A percentile compares a stretch with the other conserved stretches of the same genome.
Conservation (phyloP, 2,329 filamentous ascomycete genomes). For the Lasiodiplodia hormozganensis region DNA sequence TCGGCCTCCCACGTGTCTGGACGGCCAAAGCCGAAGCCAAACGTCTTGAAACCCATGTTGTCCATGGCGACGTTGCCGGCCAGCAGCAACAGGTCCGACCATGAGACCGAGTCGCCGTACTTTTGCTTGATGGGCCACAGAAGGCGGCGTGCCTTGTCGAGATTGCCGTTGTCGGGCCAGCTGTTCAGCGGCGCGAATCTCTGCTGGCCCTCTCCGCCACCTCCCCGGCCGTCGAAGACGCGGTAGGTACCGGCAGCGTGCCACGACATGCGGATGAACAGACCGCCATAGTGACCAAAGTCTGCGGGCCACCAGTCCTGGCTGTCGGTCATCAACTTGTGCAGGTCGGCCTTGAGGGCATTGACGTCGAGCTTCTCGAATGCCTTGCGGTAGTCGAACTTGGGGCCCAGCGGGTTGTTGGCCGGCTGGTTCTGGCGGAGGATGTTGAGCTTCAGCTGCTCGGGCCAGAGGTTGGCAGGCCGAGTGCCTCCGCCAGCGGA, state of each 20-base stretch:
- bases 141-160: conserved; percentile 81
- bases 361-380: conserved; percentile 76
- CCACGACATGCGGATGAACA: conserved; percentile 84
- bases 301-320: conserved; percentile 85
- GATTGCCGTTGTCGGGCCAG: conserved; percentile 80
- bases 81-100: conserved; percentile 75
- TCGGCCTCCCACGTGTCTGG: conserved; percentile 77
- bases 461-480: conserved; percentile 78
- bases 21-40: conserved; percentile 77
- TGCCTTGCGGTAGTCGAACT: conserved; percentile 75
- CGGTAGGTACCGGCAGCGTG: conserved; percentile 82
- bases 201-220: conserved; percentile 76
- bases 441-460: conserved; percentile 71
- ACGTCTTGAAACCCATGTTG: conserved; percentile 75
- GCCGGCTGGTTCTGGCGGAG: conserved; percentile 72
- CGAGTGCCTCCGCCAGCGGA: conserved; percentile 67
- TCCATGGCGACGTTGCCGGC: conserved; percentile 80
- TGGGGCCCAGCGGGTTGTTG: conserved; percentile 68
- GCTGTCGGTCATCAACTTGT: conserved; percentile 76
- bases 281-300: conserved; percentile 80
- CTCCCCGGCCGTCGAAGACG: conserved; percentile 75
- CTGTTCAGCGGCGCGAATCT: conserved; percentile 81
- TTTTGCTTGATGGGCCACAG: conserved; percentile 86
- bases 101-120: conserved; percentile 83
- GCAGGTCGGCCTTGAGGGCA: conserved; percentile 75